Evolutionary conservation across 148 eudicot species (phyloP), one percentile per base, ranked within the genome.

Genomic region (Chenopodium album): DNA sequence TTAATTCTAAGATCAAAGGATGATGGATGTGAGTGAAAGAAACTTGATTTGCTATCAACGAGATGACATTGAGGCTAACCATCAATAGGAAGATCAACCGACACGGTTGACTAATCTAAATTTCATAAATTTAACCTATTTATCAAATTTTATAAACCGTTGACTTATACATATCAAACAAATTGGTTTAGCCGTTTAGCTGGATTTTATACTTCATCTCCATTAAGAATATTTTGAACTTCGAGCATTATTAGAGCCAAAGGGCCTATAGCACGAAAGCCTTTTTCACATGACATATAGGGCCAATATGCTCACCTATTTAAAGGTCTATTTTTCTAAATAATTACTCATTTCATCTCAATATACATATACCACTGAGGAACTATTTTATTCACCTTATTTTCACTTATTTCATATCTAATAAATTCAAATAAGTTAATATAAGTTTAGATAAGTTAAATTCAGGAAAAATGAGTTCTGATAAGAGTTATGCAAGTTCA

Each of bases 1-100:
- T 52, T 4, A 56, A 0, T 56, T 56, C 22, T 14, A 56, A 56
- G 62, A 56, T 56, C 17, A 22, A 54, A 1, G 60, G 62, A 56
- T 56, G 62, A 56, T 56, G 62, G 62, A 56, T 56, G 62, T 56
- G 62, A 56, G 20, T 56, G 62, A 17, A 56, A 56, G 62, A 56
- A 56, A 56, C 62, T 17, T 16, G 19, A 4, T 56, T 56, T 56
- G 62, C 62, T 17, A 56, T 56, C 22, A 56, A 56, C 62, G 62
- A 56, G 62, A 67, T 67, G 71, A 67, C 71, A 29, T 67, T 67
- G 71, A 66, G 37, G 71, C 34, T 28, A 66, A 66, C 32, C 10
- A 67, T 29, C 34, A 26, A 67, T 29, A 29, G 23, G 71, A 67
- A 28, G 32, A 67, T 62, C 71, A 26, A 67, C 71, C 37, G n/a